A percentile compares a stretch with the other conserved stretches of the same genome.
Conservation (phyloP, 2,329 filamentous ascomycete species). For the Alternaria rosae region DNA sequence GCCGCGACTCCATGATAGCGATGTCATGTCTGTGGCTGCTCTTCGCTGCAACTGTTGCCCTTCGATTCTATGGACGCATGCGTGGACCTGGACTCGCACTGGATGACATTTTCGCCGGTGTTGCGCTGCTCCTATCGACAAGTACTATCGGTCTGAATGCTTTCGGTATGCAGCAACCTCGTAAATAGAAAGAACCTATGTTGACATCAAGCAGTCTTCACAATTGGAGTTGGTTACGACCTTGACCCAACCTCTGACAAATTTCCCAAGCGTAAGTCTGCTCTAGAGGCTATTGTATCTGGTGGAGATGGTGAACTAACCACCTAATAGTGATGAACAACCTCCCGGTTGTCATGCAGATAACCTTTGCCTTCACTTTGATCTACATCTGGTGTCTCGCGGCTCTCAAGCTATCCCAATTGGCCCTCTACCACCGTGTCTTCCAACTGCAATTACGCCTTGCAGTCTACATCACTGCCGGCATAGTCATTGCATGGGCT, state of each 20-base stretch:
- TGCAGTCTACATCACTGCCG: conserved; percentile 23
- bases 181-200: background rate
- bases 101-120: conserved; percentile 25
- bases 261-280: conserved; percentile 22
- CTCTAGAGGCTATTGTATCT: too few relatives aligned
- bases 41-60: conserved; percentile 17
- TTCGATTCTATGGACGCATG: conserved; percentile 24
- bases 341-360: conserved; percentile 30
- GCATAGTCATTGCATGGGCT: conserved; percentile 26
- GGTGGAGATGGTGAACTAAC: background rate
- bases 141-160: conserved; percentile 30
- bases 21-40: conserved; percentile 28
- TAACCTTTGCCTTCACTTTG: conserved; percentile 30
- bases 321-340: conserved; percentile 21
- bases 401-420: conserved; percentile 29
- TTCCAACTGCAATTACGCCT: conserved; percentile 18
- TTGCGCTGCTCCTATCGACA: conserved; percentile 23
- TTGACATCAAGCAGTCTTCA: conserved; percentile 18
- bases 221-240: conserved; percentile 28
- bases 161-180: conserved; percentile 5
- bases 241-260: conserved; percentile 16
- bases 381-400: conserved; percentile 32
- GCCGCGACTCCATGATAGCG: conserved; percentile 29
- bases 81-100: conserved; percentile 26
- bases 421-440: conserved; percentile 30